Percentiles rank a stretch among this genome's conserved stretches.
Evolutionary conservation across 164 flowering plant species (phyloP).

Genomic region (Magnolia changhungtana): DNA sequence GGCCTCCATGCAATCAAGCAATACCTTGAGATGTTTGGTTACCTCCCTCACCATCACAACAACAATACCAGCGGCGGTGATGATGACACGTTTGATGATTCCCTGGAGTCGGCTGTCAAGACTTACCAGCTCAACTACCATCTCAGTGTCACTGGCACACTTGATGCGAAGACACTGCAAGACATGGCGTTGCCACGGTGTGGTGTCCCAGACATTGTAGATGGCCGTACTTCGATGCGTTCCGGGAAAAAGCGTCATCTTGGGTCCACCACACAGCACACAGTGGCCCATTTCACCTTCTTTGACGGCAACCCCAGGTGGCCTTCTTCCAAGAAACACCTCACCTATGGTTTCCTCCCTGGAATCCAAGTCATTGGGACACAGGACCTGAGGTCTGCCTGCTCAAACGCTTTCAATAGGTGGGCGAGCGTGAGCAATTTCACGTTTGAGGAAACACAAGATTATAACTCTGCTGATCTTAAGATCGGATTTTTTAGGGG

Average conservation of each 20-base stretch:
- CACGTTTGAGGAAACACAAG: constrained; percentile 36
- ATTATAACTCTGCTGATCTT: constrained; percentile 37
- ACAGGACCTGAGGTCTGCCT: constrained; percentile 34
- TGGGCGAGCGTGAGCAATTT: constrained; percentile 59
- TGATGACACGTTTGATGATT: constrained; percentile 21
- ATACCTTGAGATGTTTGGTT: constrained; percentile 37
- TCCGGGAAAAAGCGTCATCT: constrained; percentile 23
- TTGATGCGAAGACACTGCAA: constrained; percentile 20
- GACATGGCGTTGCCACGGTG: constrained; percentile 49
- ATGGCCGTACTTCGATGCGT: constrained; percentile 13
- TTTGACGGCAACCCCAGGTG: constrained; percentile 56
- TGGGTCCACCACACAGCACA: neutral
- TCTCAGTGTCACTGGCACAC: constrained; percentile 22
- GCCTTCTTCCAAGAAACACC: constrained; percentile 28
- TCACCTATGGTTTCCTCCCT: constrained; percentile 54
- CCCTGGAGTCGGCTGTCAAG: constrained; percentile 24
- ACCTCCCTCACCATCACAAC: constrained; percentile 10
- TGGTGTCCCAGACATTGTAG: constrained; percentile 52
- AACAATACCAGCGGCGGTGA: neutral
- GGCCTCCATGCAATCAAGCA: constrained; percentile 52
- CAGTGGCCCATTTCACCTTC: constrained; percentile 33
- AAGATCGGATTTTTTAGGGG: constrained; percentile 56
- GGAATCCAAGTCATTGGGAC: constrained; percentile 21
- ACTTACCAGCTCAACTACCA: constrained; percentile 25
- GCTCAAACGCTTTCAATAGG: constrained; percentile 44